Conservation (phyloP, 805 yeast genomes). For the Candida nonsorbophila region DNA sequence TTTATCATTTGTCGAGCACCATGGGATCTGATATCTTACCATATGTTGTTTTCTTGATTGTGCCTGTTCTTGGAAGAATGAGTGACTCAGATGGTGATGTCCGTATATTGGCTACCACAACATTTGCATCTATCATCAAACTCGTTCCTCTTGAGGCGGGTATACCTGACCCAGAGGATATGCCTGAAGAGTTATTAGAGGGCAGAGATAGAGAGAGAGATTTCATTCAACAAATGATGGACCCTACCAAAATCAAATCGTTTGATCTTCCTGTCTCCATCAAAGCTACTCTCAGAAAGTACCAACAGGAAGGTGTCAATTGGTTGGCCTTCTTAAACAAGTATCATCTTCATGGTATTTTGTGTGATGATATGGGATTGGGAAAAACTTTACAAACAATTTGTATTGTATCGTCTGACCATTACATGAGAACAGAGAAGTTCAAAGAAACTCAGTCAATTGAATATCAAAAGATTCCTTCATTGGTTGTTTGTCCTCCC, state of each 20-base stretch:
- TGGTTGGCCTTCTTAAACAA: conserved; percentile 95
- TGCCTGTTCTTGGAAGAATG: conserved; percentile 96
- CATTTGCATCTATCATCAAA: conserved; percentile 94
- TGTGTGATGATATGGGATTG: conserved; percentile 99
- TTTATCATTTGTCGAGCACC: conserved; percentile 75
- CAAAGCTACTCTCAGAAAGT: conserved; percentile 86
- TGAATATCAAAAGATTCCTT: conserved; percentile 73
- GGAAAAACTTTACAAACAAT: conserved; percentile 97
- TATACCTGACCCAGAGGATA: conserved; percentile 88
- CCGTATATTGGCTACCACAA: conserved; percentile 87
- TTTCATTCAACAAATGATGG: conserved; percentile 96
- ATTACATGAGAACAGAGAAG: conserved; percentile 73
- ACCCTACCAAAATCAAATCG: conserved; percentile 82
- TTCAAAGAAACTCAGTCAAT: conserved; percentile 52
- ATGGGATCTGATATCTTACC: conserved; percentile 92
- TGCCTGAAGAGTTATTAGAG: conserved; percentile 75
- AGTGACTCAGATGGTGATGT: conserved; percentile 88
- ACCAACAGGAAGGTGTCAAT: conserved; percentile 97
- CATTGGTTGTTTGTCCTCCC: conserved; percentile 92
- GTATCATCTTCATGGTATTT: conserved; percentile 92
- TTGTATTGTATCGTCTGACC: conserved; percentile 95
- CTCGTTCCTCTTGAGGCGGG: conserved; percentile 97
- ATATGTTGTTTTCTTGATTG: conserved; percentile 89
- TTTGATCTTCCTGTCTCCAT: conserved; percentile 87
- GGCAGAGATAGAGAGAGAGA: conserved; percentile 94